These are phyloP conservation scores for Citrus unshiu DNA, from an alignment of 345 rosid genomes.

Conservation along the genomic window DNA sequence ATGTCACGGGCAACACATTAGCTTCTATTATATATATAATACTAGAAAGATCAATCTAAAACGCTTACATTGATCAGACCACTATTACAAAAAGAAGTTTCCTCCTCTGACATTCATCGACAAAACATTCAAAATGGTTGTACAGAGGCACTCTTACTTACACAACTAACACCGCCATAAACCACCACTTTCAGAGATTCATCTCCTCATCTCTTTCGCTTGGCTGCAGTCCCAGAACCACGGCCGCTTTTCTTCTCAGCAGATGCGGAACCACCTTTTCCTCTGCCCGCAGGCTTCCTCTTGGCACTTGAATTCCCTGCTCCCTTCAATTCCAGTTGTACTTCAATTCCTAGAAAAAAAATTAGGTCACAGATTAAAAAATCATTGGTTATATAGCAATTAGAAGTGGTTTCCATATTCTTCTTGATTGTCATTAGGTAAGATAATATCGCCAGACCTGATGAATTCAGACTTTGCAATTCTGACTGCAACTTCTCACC, in stretches of 20 bases:
- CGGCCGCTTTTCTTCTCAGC: slow-evolving; percentile 31
- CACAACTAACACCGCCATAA: background rate
- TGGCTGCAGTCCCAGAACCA: slow-evolving; percentile 41
- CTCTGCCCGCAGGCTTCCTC: slow-evolving; percentile 54
- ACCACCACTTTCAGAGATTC: background rate
- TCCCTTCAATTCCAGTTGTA: slow-evolving; percentile 72
- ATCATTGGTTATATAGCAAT: background rate
- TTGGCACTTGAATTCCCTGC: slow-evolving; percentile 42
- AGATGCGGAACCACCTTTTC: slow-evolving; percentile 47
- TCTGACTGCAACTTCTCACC: slow-evolving; percentile 69
- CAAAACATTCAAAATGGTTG: background rate
- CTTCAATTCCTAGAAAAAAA: slow-evolving; percentile 58
- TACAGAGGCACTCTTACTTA: background rate
- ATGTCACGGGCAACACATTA: background rate
- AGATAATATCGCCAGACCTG: slow-evolving; percentile 38
- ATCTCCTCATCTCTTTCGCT: slow-evolving; percentile 63
- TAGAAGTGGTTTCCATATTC: background rate
- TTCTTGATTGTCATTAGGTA: background rate
- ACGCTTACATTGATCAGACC: background rate
- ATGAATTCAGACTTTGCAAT: slow-evolving; percentile 64
- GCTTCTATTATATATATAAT: background rate
- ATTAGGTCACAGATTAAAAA: background rate
- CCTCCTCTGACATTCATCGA: background rate
- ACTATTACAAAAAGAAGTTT: too few relatives aligned
- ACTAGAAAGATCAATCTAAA: too few relatives aligned